These are phyloP conservation scores for Ramicandelaber brevisporus DNA, from an alignment of 192 early-diverging fungal species.

Conservation along the genomic window DNA sequence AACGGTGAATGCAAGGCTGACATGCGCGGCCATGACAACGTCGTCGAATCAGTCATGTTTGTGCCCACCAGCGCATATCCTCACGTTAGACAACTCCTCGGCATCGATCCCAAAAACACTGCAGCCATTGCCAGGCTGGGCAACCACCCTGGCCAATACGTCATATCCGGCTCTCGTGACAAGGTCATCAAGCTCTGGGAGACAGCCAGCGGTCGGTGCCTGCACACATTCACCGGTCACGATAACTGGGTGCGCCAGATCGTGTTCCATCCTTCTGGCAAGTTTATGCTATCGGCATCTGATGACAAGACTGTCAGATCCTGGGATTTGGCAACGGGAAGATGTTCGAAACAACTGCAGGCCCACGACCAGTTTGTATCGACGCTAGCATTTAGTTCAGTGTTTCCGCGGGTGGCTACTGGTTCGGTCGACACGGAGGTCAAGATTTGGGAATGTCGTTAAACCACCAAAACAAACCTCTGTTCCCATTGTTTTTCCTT, in stretches of 20 bases:
- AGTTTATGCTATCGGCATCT: conserved; percentile 50
- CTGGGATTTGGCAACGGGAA: conserved; percentile 70
- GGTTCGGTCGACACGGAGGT: conserved; percentile 62
- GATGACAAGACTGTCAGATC: conserved; percentile 79
- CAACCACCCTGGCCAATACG: conserved; percentile 27
- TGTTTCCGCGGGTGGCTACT: conserved; percentile 50
- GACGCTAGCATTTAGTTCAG: conserved; percentile 41
- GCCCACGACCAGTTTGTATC: conserved; percentile 79
- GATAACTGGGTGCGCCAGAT: conserved; percentile 85
- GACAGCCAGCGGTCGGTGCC: conserved; percentile 25
- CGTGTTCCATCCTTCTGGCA: conserved; percentile 59
- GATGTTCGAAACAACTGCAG: conserved; percentile 58
- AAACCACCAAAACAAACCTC: no score
- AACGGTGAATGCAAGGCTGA: conserved; percentile 52
- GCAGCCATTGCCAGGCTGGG: not conserved
- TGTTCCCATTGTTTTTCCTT: no score
- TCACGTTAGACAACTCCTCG: conserved; percentile 40
- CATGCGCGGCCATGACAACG: conserved; percentile 77
- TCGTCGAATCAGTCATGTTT: conserved; percentile 80
- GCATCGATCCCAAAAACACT: conserved; percentile 10
- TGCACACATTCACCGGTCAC: conserved; percentile 62
- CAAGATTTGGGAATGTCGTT: conserved; percentile 49
- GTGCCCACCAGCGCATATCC: conserved; percentile 39
- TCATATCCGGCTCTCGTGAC: conserved; percentile 70
- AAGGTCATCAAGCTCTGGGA: conserved; percentile 83